A percentile compares a stretch with the other conserved stretches of the same genome.
phyloP scores from a whole-genome alignment of 371 early-diverging fungal genomes.

The Apophysomyces elegans region DNA sequence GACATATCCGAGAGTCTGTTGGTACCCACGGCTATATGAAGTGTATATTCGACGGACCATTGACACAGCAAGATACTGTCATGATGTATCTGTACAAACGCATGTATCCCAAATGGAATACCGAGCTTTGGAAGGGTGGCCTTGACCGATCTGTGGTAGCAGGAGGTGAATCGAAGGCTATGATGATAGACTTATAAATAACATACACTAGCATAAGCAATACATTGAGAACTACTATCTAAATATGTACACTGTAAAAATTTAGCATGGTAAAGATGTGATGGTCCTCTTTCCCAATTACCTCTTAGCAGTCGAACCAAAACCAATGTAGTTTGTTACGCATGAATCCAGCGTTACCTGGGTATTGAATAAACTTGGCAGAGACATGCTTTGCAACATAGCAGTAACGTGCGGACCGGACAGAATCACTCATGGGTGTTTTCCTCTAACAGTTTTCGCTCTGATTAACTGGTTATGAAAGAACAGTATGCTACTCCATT shows the following conservation, averaged over 20 bases:
- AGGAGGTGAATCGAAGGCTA: slow-evolving; percentile 15
- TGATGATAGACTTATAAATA: slow-evolving; percentile 5
- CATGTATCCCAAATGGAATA: slow-evolving; percentile 91
- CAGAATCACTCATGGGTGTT: not conserved
- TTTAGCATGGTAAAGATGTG: not conserved
- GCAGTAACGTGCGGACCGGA: not conserved
- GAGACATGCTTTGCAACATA: too few species aligned
- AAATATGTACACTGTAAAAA: not conserved
- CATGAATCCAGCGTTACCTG: too few species aligned
- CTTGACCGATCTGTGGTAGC: slow-evolving; percentile 18
- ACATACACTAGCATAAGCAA: not conserved
- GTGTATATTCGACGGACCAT: slow-evolving; percentile 88
- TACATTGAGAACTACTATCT: not conserved
- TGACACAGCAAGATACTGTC: slow-evolving; percentile 92
- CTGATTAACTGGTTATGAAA: not conserved
- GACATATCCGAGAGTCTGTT: slow-evolving; percentile 90
- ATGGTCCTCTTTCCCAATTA: not conserved
- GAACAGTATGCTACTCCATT: not conserved
- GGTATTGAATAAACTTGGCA: too few species aligned
- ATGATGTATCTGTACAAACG: slow-evolving; percentile 96
- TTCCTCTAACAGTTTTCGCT: not conserved
- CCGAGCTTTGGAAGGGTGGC: slow-evolving; percentile 51
- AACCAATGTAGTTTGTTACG: too few species aligned
- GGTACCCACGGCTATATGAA: slow-evolving; percentile 99
- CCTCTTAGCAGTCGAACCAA: too few species aligned